A percentile compares a stretch with the other conserved stretches of the same genome.
These are phyloP conservation scores for Monilinia fructigena DNA, from an alignment of 2,329 filamentous ascomycete genomes.

Conservation along the genomic window DNA sequence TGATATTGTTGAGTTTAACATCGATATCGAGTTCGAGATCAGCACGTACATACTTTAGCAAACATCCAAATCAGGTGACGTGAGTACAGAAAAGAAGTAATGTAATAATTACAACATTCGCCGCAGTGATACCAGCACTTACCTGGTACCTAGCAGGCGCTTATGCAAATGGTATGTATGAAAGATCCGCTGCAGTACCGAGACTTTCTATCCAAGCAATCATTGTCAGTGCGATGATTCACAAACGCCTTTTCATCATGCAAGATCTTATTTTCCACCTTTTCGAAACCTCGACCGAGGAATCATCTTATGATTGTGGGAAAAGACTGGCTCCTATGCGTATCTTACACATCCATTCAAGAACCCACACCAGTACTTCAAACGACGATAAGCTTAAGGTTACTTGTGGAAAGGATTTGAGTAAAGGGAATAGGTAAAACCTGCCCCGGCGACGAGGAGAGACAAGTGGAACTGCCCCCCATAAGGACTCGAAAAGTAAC, in stretches of 20 bases:
- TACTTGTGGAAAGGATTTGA: background rate
- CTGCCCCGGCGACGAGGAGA: background rate
- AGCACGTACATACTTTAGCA: too few relatives aligned
- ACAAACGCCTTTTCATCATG: background rate
- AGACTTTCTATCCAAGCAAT: conserved; percentile 2
- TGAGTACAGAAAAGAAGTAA: too few relatives aligned
- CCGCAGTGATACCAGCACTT: too few relatives aligned
- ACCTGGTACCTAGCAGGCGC: too few relatives aligned
- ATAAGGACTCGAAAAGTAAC: background rate
- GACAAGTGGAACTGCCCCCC: background rate
- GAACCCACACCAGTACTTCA: background rate
- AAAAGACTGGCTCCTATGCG: background rate
- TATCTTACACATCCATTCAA: background rate
- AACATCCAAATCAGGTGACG: too few relatives aligned
- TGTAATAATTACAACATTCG: too few relatives aligned
- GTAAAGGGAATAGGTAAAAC: background rate
- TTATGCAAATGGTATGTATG: background rate
- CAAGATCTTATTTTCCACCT: background rate
- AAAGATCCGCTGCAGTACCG: background rate
- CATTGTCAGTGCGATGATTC: conserved; percentile 5
- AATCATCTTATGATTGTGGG: background rate
- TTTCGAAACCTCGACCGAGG: background rate
- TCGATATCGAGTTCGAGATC: too few relatives aligned
- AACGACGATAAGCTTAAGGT: background rate
- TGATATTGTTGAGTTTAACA: too few relatives aligned